phyloP scores from a whole-genome alignment of 192 early-diverging fungal genomes.

The Chytriomyces hyalinus region DNA sequence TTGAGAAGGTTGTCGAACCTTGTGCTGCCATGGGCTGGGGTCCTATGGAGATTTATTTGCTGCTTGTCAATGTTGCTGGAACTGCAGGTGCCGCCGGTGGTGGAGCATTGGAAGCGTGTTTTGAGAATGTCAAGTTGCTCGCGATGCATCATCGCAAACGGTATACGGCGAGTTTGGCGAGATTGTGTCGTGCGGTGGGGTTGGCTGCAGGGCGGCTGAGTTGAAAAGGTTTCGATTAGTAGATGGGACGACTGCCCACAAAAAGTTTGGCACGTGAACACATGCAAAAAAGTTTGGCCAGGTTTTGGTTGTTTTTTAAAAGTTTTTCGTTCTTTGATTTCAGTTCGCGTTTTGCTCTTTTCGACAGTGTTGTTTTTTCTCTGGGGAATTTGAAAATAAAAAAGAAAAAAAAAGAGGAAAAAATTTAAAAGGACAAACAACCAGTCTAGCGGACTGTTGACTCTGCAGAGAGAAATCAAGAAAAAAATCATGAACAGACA shows the following conservation, averaged over 20 bases:
- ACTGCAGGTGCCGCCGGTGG: constrained; percentile 3
- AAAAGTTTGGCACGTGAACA: too few relatives aligned
- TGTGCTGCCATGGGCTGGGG: constrained; percentile 5
- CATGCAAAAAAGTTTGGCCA: neutral
- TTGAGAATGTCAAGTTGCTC: constrained; percentile 14
- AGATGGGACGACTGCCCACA: too few relatives aligned
- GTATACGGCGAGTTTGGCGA: constrained; percentile 9
- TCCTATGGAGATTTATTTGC: too few relatives aligned
- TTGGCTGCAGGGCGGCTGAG: constrained; percentile 26
- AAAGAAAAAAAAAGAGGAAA: neutral
- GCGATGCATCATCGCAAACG: constrained; percentile 11
- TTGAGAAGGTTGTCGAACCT: constrained; percentile 56
- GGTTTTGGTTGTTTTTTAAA: neutral
- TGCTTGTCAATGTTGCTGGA: neutral
- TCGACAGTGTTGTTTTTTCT: neutral
- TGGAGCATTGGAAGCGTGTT: neutral
- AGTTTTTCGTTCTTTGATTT: too few relatives aligned
- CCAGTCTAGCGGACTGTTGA: neutral
- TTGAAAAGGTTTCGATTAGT: neutral
- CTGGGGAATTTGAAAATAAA: neutral
- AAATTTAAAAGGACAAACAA: neutral
- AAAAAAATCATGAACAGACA: too few relatives aligned
- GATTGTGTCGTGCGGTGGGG: neutral
- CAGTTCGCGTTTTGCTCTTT: neutral
- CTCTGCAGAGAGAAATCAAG: neutral